phyloP scores from a whole-genome alignment of 108 stramenopile genomes.

The Nitzschia sp. region DNA sequence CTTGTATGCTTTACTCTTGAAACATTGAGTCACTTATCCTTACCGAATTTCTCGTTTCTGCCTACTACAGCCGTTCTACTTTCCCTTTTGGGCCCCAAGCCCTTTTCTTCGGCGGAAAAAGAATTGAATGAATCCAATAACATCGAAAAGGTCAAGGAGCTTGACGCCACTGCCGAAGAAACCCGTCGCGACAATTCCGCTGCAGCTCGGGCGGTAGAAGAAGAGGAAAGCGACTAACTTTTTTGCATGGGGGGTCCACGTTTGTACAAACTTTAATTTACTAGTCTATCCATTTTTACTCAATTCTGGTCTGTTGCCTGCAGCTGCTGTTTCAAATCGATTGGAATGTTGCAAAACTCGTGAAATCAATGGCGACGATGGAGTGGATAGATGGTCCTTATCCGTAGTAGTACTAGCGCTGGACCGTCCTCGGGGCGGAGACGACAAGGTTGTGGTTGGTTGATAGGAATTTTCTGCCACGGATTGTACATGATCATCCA shows the following conservation, averaged over 20 bases:
- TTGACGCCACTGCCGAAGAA: background rate
- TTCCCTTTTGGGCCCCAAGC: background rate
- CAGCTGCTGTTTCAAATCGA: too few relatives aligned
- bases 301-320: too few relatives aligned
- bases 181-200: too few relatives aligned
- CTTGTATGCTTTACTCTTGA: background rate
- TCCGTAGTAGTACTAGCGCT: background rate
- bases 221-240: too few relatives aligned
- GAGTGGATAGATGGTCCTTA: background rate
- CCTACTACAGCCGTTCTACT: background rate
- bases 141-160: background rate
- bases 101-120: background rate
- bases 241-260: too few relatives aligned
- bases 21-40: background rate
- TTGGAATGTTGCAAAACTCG: background rate
- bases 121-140: background rate
- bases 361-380: background rate
- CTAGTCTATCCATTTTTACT: too few relatives aligned
- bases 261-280: too few relatives aligned
- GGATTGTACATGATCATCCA: conserved; percentile 43
- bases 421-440: background rate
- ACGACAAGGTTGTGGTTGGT: too few relatives aligned
- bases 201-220: too few relatives aligned
- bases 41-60: background rate
- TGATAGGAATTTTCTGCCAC: conserved; percentile 26